phyloP scores from a whole-genome alignment of 2,329 filamentous ascomycete species.

The Seiridium cupressi region DNA sequence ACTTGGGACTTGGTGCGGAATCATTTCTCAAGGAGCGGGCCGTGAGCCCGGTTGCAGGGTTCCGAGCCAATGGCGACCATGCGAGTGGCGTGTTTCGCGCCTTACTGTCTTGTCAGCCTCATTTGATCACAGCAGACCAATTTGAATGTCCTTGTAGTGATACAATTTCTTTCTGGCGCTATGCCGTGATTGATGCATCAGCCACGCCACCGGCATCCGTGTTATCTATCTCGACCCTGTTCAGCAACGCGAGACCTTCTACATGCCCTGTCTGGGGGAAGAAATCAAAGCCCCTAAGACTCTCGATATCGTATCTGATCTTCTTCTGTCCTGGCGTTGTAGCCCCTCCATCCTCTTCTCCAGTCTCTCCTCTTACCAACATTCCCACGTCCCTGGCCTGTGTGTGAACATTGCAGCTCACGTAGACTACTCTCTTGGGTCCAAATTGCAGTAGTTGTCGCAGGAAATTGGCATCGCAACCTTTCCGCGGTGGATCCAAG shows the following conservation, averaged over 20 bases:
- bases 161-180: neutral
- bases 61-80: too few relatives aligned
- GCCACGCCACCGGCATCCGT: neutral
- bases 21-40: too few relatives aligned
- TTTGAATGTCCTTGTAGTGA: too few relatives aligned
- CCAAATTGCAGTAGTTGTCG: constrained; percentile 75
- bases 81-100: too few relatives aligned
- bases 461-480: constrained; percentile 84
- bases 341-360: constrained; percentile 31
- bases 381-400: constrained; percentile 92
- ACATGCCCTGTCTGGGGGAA: constrained; percentile 84
- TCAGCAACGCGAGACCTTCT: constrained; percentile 65
- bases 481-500: constrained; percentile 94
- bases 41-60: too few relatives aligned
- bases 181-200: neutral
- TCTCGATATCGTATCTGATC: constrained; percentile 80
- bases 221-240: constrained; percentile 44
- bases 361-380: constrained; percentile 68
- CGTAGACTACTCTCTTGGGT: constrained; percentile 82
- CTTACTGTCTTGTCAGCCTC: too few relatives aligned
- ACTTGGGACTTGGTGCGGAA: too few relatives aligned
- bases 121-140: too few relatives aligned
- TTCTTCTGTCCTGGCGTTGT: constrained; percentile 24
- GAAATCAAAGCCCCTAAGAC: constrained; percentile 90
- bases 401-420: constrained; percentile 97